These are phyloP conservation scores for Trichoderma reesei DNA, from an alignment of 495 filamentous ascomycete species.

Conservation along the genomic window DNA sequence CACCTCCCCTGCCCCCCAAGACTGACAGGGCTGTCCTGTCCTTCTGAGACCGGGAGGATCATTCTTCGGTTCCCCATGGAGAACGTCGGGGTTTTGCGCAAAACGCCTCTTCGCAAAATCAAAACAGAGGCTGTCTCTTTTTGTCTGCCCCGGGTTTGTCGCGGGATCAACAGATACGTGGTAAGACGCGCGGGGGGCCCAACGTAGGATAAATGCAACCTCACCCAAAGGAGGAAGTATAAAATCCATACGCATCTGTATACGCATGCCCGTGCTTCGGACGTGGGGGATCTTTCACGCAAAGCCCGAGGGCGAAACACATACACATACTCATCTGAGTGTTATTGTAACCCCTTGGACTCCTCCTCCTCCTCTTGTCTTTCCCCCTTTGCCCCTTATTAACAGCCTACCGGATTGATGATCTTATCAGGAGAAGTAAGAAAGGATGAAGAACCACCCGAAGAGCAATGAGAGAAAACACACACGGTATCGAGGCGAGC, in stretches of 20 bases:
- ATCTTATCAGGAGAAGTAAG: too few relatives aligned
- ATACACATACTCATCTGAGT: too few relatives aligned
- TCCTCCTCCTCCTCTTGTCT: too few relatives aligned
- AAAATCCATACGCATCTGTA: neutral
- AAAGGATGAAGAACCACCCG: too few relatives aligned
- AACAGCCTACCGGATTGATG: too few relatives aligned
- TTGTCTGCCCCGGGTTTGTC: neutral
- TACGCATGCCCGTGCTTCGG: neutral
- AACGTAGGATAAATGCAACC: too few relatives aligned
- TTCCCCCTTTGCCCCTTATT: too few relatives aligned
- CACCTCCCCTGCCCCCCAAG: neutral
- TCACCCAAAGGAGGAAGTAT: neutral
- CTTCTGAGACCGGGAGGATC: slow-evolving; percentile 4
- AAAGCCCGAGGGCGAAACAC: neutral
- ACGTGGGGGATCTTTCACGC: too few relatives aligned
- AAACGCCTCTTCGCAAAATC: too few relatives aligned
- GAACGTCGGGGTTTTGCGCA: neutral
- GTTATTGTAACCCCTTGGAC: too few relatives aligned
- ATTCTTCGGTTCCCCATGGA: neutral
- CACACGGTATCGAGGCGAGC: neutral
- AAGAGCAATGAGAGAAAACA: neutral
- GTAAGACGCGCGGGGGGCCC: too few relatives aligned
- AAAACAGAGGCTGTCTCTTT: too few relatives aligned
- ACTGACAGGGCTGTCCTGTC: neutral
- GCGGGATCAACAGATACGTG: slow-evolving; percentile 2